Evolutionary conservation across 768 basidiomycete species (phyloP).

Genomic region (Tricholoma bakamatsutake): DNA sequence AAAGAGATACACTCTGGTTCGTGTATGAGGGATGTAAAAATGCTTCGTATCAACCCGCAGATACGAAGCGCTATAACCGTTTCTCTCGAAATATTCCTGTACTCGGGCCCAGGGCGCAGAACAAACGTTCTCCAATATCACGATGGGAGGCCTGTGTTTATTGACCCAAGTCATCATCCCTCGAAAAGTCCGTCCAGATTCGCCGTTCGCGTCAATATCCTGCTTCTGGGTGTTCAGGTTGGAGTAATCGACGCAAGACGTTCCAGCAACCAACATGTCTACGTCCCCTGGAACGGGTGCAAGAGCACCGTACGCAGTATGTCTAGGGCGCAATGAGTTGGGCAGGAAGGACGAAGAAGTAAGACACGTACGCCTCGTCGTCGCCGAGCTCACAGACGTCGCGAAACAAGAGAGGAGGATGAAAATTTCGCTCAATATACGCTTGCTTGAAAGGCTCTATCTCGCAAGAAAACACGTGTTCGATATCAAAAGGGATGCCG

Average conservation of each 20-base stretch:
- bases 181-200: slow-evolving; percentile 89
- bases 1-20: slow-evolving; percentile 83
- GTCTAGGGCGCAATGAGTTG: slow-evolving; percentile 36
- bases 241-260: slow-evolving; percentile 97
- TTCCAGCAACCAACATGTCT: slow-evolving; percentile 88
- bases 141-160: slow-evolving; percentile 82
- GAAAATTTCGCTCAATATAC: slow-evolving; percentile 95
- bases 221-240: slow-evolving; percentile 91
- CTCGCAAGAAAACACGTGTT: slow-evolving; percentile 96
- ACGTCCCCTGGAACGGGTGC: slow-evolving; percentile 86
- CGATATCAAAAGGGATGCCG: slow-evolving; percentile 58
- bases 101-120: slow-evolving; percentile 83
- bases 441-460: slow-evolving; percentile 98
- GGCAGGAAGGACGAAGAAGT: background rate
- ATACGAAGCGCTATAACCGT: slow-evolving; percentile 68
- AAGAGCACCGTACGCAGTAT: slow-evolving; percentile 87
- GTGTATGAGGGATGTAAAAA: slow-evolving; percentile 93
- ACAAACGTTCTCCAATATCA: slow-evolving; percentile 93
- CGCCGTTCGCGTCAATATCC: slow-evolving; percentile 82
- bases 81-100: slow-evolving; percentile 65
- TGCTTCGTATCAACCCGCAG: slow-evolving; percentile 78
- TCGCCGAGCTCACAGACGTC: slow-evolving; percentile 90
- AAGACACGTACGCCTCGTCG: slow-evolving; percentile 58
- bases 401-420: slow-evolving; percentile 86
- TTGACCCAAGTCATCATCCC: slow-evolving; percentile 94